Conservation (phyloP, 139 green algal genomes). For the Zygnema cylindricum region DNA sequence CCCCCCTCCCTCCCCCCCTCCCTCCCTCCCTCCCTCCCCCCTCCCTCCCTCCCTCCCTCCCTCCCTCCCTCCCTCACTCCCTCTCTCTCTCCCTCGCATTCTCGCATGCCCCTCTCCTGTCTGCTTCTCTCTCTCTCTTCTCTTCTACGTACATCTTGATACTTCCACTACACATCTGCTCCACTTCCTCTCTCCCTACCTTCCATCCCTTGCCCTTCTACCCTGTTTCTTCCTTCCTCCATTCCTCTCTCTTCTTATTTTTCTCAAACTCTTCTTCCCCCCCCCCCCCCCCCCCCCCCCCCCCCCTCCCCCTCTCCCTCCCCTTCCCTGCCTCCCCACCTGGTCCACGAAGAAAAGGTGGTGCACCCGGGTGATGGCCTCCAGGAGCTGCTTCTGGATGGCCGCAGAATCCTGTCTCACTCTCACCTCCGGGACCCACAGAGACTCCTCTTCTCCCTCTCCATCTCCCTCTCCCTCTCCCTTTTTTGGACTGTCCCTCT, state of each 20-base stretch:
- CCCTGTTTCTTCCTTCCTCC: not conserved
- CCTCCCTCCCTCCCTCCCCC: not conserved
- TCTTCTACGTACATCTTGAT: too few relatives aligned
- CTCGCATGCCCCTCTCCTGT: not conserved
- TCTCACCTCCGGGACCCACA: not conserved
- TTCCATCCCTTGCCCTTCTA: not conserved
- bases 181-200: slow-evolving; percentile 1
- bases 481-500: too few relatives aligned
- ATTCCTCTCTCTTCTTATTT: not conserved
- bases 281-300: not conserved
- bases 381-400: slow-evolving; percentile 37
- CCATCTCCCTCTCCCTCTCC: too few relatives aligned
- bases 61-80: not conserved
- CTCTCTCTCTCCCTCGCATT: not conserved
- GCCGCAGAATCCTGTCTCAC: not conserved
- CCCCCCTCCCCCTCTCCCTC: too few relatives aligned
- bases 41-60: not conserved
- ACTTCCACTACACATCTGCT: too few relatives aligned
- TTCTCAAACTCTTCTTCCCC: not conserved
- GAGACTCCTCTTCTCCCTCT: not conserved
- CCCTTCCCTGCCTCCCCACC: slow-evolving; percentile 11
- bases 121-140: not conserved
- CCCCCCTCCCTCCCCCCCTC: not conserved
- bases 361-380: slow-evolving; percentile 10
- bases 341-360: slow-evolving; percentile 29